These are phyloP conservation scores for Ilex paraguariensis DNA, from an alignment of 305 asterid species.

Conservation along the genomic window DNA sequence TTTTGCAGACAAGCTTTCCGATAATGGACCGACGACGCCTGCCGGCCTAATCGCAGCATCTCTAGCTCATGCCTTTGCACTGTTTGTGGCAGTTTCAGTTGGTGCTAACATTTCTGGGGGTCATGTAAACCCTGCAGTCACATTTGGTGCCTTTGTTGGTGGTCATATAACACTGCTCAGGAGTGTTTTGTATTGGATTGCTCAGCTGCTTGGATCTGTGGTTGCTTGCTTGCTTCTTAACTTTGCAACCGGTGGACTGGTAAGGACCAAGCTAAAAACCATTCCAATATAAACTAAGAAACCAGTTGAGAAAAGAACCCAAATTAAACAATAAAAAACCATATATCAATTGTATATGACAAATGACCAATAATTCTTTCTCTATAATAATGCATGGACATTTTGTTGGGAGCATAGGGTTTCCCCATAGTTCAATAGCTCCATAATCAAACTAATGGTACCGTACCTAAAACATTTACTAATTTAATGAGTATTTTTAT, in stretches of 20 bases:
- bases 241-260: constrained; percentile 65
- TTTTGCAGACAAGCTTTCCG: constrained; percentile 46
- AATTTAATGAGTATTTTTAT: no score
- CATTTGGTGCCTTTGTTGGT: constrained; percentile 66
- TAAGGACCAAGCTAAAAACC: constrained; percentile 8
- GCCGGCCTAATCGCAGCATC: constrained; percentile 56
- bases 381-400: no score
- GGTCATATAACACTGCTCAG: constrained; percentile 57
- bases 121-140: constrained; percentile 78
- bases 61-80: constrained; percentile 66
- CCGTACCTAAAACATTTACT: no score
- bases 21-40: constrained; percentile 44
- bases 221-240: constrained; percentile 67
- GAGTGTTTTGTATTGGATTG: constrained; percentile 60
- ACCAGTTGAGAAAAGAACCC: no score
- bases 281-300: no score
- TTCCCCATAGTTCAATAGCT: no score
- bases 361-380: no score
- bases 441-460: no score
- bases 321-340: no score
- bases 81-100: constrained; percentile 60
- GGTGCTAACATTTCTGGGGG: constrained; percentile 83
- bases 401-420: no score
- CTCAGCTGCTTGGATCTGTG: constrained; percentile 65
- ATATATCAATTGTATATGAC: no score